These are phyloP conservation scores for Ophiostoma sp. DNA, from an alignment of 2,329 filamentous ascomycete genomes.

Conservation along the genomic window DNA sequence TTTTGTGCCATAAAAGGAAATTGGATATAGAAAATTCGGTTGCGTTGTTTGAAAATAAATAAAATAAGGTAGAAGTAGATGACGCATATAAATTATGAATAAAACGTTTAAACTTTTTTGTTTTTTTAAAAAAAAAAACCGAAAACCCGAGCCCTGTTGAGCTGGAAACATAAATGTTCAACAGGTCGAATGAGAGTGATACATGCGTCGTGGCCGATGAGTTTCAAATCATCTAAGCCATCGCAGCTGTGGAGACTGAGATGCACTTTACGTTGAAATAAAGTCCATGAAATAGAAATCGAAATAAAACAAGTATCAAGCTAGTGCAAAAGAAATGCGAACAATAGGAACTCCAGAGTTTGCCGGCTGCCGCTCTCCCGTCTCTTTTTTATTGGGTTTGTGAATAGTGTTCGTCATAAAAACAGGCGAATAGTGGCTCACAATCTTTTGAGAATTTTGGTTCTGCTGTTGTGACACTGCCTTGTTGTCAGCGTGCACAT, in stretches of 20 bases:
- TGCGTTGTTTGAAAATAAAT: neutral
- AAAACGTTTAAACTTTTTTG: too few species aligned
- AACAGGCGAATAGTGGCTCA: neutral
- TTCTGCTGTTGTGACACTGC: neutral
- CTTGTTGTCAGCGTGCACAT: neutral
- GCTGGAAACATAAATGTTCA: too few species aligned
- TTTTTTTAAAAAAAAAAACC: too few species aligned
- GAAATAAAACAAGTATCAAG: too few species aligned
- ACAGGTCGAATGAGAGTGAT: neutral
- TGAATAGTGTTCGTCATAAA: neutral
- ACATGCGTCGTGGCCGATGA: neutral
- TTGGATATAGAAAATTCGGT: neutral
- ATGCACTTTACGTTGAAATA: too few species aligned
- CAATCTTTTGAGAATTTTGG: too few species aligned
- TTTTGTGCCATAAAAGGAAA: neutral
- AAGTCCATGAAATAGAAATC: too few species aligned
- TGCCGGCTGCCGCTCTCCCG: neutral
- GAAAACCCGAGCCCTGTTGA: too few species aligned
- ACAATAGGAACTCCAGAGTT: neutral
- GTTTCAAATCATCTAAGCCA: neutral
- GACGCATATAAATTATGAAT: neutral
- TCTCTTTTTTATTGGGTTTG: neutral
- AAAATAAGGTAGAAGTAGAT: neutral
- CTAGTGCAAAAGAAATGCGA: neutral
- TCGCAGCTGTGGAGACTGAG: neutral